Percentiles rank a stretch among this genome's conserved stretches.
Conservation (phyloP, 2,329 filamentous ascomycete species). For the Dactylonectria macrodidyma region DNA sequence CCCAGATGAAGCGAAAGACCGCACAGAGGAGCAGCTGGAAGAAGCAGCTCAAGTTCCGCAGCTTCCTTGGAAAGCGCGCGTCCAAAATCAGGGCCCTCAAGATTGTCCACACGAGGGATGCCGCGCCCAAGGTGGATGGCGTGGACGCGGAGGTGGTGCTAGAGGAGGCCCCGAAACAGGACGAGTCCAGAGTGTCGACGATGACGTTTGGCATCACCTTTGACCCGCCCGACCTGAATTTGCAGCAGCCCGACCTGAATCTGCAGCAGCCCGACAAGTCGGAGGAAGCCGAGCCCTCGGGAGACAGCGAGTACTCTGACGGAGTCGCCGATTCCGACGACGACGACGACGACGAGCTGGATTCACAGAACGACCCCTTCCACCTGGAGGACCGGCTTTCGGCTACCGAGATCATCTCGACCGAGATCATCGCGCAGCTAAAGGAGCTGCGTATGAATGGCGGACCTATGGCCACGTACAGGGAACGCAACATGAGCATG, state of each 20-base stretch:
- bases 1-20: constrained; percentile 7
- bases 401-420: background rate
- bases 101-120: background rate
- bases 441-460: constrained; percentile 2
- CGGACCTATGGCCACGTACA: background rate
- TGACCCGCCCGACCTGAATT: background rate
- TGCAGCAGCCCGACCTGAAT: too few relatives aligned
- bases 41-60: constrained; percentile 16
- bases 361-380: constrained; percentile 7
- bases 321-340: background rate
- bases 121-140: background rate
- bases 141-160: background rate
- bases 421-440: background rate
- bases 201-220: background rate
- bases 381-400: constrained; percentile 17
- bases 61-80: constrained; percentile 23
- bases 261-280: background rate
- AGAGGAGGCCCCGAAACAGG: background rate
- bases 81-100: constrained; percentile 9
- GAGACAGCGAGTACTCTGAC: background rate
- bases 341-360: background rate
- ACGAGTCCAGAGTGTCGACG: background rate
- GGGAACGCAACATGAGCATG: background rate
- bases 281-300: background rate
- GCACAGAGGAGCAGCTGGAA: constrained; percentile 23